Evolutionary conservation across 2,329 filamentous ascomycete species (phyloP).

Genomic region (Xylaria arbuscula): DNA sequence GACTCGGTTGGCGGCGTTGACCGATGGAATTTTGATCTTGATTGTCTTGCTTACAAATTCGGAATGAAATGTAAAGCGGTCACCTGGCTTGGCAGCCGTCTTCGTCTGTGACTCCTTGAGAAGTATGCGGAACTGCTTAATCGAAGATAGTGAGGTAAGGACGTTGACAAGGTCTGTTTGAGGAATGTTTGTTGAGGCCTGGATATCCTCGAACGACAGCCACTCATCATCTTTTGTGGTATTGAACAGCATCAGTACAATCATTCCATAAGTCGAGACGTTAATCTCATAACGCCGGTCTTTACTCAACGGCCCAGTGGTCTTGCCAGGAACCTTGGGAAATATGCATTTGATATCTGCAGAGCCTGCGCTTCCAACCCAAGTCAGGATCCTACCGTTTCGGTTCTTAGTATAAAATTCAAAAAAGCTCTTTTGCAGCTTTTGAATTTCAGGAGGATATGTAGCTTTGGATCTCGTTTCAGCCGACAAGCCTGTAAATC

Average conservation of each 20-base stretch:
- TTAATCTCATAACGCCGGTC: slow-evolving; percentile 88
- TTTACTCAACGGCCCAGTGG: slow-evolving; percentile 67
- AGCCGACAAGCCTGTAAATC: slow-evolving; percentile 63
- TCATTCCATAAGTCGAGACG: slow-evolving; percentile 91
- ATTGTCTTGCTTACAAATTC: slow-evolving; percentile 84
- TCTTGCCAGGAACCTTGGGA: slow-evolving; percentile 76
- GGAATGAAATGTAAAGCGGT: slow-evolving; percentile 85
- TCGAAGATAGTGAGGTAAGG: slow-evolving; percentile 83
- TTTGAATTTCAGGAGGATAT: slow-evolving; percentile 79
- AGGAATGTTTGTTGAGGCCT: slow-evolving; percentile 83
- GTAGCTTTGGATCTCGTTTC: slow-evolving; percentile 66
- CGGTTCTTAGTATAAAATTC: slow-evolving; percentile 89
- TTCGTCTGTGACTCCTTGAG: slow-evolving; percentile 84
- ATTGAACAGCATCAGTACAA: slow-evolving; percentile 91
- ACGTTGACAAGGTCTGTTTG: slow-evolving; percentile 78
- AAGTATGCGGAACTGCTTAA: slow-evolving; percentile 80
- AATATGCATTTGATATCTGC: slow-evolving; percentile 88
- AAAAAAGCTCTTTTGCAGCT: slow-evolving; percentile 85
- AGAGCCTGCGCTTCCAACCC: slow-evolving; percentile 77
- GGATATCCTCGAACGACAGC: slow-evolving; percentile 79
- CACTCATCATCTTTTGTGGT: slow-evolving; percentile 67
- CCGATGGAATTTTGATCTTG: slow-evolving; percentile 89
- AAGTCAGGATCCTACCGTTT: slow-evolving; percentile 87
- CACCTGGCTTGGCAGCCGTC: slow-evolving; percentile 74
- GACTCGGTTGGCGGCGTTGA: slow-evolving; percentile 83